phyloP scores from a whole-genome alignment of 371 early-diverging fungal species.

The Parasitella parasitica region DNA sequence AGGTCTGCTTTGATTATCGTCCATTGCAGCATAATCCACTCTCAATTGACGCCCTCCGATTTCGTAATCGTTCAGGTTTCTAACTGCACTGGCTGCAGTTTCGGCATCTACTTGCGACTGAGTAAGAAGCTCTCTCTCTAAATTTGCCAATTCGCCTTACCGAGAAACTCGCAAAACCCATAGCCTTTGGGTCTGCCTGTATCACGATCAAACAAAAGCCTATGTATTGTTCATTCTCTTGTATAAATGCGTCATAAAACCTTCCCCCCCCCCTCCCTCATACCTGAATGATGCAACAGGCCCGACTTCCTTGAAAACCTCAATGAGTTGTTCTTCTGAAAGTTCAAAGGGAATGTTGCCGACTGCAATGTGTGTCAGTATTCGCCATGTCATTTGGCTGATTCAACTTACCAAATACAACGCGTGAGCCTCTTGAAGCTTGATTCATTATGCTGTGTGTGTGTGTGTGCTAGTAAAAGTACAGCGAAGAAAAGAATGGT shows the following conservation, averaged over 20 bases:
- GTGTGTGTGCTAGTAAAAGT: neutral
- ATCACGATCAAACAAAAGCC: slow-evolving; percentile 84
- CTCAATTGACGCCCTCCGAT: slow-evolving; percentile 79
- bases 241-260: neutral
- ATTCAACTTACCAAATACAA: slow-evolving; percentile 53
- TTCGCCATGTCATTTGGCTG: neutral
- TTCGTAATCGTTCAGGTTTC: slow-evolving; percentile 82
- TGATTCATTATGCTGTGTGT: slow-evolving; percentile 25
- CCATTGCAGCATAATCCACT: slow-evolving; percentile 83
- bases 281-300: slow-evolving; percentile 79
- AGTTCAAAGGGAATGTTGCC: slow-evolving; percentile 87
- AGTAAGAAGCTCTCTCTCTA: neutral
- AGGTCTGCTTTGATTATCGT: slow-evolving; percentile 30
- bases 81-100: slow-evolving; percentile 79
- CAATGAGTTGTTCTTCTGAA: slow-evolving; percentile 87
- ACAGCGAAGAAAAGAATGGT: neutral
- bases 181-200: slow-evolving; percentile 90
- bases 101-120: slow-evolving; percentile 57
- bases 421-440: slow-evolving; percentile 53
- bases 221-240: slow-evolving; percentile 13
- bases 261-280: too few relatives aligned
- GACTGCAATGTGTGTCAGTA: slow-evolving; percentile 34
- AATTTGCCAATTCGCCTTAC: slow-evolving; percentile 23
- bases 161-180: slow-evolving; percentile 86
- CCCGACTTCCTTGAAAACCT: slow-evolving; percentile 89